Conservation (phyloP, 1,284 basidiomycete genomes). For the Austroboletus novae-zelandiae region DNA sequence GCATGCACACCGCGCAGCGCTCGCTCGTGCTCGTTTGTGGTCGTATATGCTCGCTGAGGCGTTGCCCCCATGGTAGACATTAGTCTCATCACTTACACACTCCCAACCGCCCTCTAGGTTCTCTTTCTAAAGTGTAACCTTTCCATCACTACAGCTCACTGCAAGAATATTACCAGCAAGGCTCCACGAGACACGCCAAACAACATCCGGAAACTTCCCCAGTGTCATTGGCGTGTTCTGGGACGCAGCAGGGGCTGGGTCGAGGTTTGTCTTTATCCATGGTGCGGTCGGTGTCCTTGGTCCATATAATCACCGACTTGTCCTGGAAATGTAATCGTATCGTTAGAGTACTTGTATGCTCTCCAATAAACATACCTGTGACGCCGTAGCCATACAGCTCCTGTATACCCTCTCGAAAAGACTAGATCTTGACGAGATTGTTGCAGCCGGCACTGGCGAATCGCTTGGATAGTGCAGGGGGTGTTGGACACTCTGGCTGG, state of each 20-base stretch:
- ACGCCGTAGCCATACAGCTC: conserved; percentile 93
- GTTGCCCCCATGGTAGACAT: too few species aligned
- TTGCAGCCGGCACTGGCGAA: conserved; percentile 97
- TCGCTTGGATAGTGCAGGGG: conserved; percentile 63
- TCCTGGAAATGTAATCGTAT: conserved; percentile 45
- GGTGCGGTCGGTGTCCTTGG: conserved; percentile 77
- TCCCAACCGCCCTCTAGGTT: conserved; percentile 94
- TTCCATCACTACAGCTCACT: conserved; percentile 97
- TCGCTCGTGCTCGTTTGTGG: too few species aligned
- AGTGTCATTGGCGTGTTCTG: conserved; percentile 32
- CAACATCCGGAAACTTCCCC: conserved; percentile 90
- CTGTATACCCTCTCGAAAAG: conserved; percentile 76
- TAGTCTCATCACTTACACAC: conserved; percentile 92
- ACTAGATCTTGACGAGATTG: conserved; percentile 95
- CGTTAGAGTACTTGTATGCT: not conserved
- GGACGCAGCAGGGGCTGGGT: conserved; percentile 58
- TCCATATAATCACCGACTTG: conserved; percentile 93
- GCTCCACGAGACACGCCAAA: conserved; percentile 98
- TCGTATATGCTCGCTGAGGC: too few species aligned
- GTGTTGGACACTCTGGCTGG: conserved; percentile 39
- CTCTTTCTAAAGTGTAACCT: conserved; percentile 98
- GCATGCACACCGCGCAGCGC: too few species aligned
- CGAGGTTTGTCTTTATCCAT: conserved; percentile 86
- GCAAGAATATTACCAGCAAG: conserved; percentile 95
- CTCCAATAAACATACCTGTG: conserved; percentile 56